phyloP scores from a whole-genome alignment of 2,329 filamentous ascomycete species.

The Trichoderma cornu-damae region DNA sequence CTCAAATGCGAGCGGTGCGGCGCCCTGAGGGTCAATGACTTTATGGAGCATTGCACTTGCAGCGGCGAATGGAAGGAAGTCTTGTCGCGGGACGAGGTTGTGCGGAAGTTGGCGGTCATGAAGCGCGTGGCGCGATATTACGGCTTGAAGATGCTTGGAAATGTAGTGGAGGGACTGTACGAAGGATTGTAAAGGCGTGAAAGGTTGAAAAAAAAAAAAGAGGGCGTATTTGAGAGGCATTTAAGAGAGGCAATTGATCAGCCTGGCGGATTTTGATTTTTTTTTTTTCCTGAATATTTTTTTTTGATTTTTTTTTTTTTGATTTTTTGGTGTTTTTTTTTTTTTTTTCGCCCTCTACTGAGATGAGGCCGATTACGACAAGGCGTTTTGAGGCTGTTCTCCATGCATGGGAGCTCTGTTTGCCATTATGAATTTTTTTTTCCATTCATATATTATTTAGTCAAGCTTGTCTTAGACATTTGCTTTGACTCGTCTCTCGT shows the following conservation, averaged over 20 bases:
- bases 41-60: slow-evolving; percentile 95
- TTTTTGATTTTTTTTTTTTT: too few relatives aligned
- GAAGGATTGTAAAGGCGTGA: slow-evolving; percentile 38
- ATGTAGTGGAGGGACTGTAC: slow-evolving; percentile 63
- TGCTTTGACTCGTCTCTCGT: neutral
- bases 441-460: neutral
- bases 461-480: neutral
- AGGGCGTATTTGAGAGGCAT: too few relatives aligned
- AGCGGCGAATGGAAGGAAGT: slow-evolving; percentile 78
- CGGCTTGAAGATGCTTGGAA: slow-evolving; percentile 72
- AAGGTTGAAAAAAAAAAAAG: too few relatives aligned
- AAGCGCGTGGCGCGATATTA: slow-evolving; percentile 72
- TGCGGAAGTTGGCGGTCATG: slow-evolving; percentile 63
- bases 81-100: slow-evolving; percentile 60
- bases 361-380: neutral
- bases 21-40: slow-evolving; percentile 79
- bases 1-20: slow-evolving; percentile 69
- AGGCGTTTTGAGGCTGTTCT: neutral
- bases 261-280: too few relatives aligned
- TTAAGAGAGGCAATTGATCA: slow-evolving; percentile 1
- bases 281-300: too few relatives aligned
- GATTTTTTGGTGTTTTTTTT: slow-evolving; percentile 1
- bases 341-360: too few relatives aligned
- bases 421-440: neutral
- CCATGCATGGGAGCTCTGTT: neutral